Evolutionary conservation across 2,329 filamentous ascomycete genomes (phyloP).

Genomic region (Aspergillus chevalieri): DNA sequence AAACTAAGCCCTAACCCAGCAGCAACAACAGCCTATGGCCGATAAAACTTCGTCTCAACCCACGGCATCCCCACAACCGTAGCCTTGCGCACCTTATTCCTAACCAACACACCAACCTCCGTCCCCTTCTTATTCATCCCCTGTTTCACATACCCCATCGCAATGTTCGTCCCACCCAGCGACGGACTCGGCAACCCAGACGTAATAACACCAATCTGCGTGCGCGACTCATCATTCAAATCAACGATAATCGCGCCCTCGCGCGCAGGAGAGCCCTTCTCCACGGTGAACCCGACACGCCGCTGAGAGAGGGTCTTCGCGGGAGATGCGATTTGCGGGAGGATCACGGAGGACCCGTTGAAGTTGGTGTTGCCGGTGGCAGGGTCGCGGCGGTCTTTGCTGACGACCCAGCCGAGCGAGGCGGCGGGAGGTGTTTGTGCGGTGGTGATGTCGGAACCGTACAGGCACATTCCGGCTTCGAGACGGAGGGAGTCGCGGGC

Average conservation of each 20-base stretch:
- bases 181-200: conserved; percentile 86
- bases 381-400: conserved; percentile 62
- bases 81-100: conserved; percentile 69
- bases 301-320: conserved; percentile 61
- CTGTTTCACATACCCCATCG: conserved; percentile 86
- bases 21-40: conserved; percentile 15
- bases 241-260: conserved; percentile 77
- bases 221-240: conserved; percentile 46
- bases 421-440: conserved; percentile 63
- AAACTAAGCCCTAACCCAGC: neutral
- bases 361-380: conserved; percentile 56
- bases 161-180: conserved; percentile 75
- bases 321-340: conserved; percentile 59
- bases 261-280: conserved; percentile 74
- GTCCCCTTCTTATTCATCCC: conserved; percentile 80
- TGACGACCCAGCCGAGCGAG: conserved; percentile 72
- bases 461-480: conserved; percentile 98
- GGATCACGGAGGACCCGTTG: conserved; percentile 72
- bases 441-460: conserved; percentile 94
- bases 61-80: conserved; percentile 86
- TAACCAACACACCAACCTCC: conserved; percentile 68
- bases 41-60: conserved; percentile 69
- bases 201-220: conserved; percentile 72
- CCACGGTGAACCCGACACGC: conserved; percentile 72
- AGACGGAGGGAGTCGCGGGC: conserved; percentile 87